Conservation (phyloP, 441 rosid genomes). For the Kokia cookei region DNA sequence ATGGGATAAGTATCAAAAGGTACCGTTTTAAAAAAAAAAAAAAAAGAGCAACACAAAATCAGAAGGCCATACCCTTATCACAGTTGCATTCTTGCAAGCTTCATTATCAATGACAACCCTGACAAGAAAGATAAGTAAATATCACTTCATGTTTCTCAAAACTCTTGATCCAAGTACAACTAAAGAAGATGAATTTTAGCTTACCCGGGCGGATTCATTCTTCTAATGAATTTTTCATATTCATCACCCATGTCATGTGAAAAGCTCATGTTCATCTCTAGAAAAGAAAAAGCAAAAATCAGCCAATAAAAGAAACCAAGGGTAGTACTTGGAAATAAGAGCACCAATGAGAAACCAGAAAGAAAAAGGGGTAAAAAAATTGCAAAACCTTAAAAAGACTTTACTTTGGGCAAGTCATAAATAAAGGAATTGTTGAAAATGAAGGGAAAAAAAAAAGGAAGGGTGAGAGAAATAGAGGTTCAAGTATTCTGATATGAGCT, state of each 20-base stretch:
- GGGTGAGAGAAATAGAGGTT: neutral
- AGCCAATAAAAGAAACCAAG: neutral
- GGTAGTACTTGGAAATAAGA: constrained; percentile 9
- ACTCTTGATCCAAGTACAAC: neutral
- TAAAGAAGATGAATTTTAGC: constrained; percentile 6
- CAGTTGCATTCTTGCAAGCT: constrained; percentile 76
- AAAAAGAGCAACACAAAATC: neutral
- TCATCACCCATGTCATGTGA: constrained; percentile 67
- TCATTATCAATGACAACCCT: constrained; percentile 89
- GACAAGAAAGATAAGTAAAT: neutral
- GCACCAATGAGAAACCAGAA: constrained; percentile 19
- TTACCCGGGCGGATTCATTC: constrained; percentile 88
- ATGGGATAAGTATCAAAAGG: constrained; percentile 9
- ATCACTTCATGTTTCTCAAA: neutral
- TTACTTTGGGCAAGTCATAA: too few relatives aligned
- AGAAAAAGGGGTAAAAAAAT: neutral
- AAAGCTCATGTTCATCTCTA: constrained; percentile 57
- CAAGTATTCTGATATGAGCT: too few relatives aligned
- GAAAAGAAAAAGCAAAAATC: constrained; percentile 8
- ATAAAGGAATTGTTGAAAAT: neutral
- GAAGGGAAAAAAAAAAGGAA: neutral
- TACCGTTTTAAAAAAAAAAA: neutral
- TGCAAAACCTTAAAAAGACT: neutral
- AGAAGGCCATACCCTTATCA: constrained; percentile 44
- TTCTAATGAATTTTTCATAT: constrained; percentile 68